These are phyloP conservation scores for Brassica balearica DNA, from an alignment of 441 rosid species.

Conservation along the genomic window DNA sequence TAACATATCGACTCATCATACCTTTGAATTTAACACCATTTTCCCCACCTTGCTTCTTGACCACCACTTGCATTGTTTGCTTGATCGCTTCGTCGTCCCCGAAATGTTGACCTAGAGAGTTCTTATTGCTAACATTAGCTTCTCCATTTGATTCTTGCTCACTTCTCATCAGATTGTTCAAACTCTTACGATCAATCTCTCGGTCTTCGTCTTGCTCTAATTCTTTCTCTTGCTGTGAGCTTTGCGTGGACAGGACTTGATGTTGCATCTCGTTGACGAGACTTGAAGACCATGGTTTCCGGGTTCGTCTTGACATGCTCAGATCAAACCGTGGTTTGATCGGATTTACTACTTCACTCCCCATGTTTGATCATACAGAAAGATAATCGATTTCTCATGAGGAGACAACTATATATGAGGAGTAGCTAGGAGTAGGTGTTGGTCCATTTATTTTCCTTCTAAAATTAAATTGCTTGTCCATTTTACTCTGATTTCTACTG, in stretches of 20 bases:
- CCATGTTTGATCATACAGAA: conserved; percentile 47
- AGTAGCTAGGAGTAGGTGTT: conserved; percentile 31
- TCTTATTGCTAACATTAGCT: conserved; percentile 44
- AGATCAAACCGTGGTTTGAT: conserved; percentile 58
- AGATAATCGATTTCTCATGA: background rate
- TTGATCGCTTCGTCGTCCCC: conserved; percentile 55
- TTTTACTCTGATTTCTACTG: conserved; percentile 7
- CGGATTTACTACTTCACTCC: conserved; percentile 43
- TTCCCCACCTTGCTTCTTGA: conserved; percentile 41
- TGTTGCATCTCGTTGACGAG: conserved; percentile 34
- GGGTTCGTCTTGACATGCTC: conserved; percentile 56
- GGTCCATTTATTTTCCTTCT: conserved; percentile 16
- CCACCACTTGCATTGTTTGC: conserved; percentile 54
- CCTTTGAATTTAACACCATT: conserved; percentile 57
- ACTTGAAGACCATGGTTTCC: conserved; percentile 55
- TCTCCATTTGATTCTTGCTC: conserved; percentile 30
- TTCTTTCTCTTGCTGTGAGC: conserved; percentile 19
- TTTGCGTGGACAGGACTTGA: conserved; percentile 21
- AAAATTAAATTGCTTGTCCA: background rate
- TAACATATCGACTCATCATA: conserved; percentile 65
- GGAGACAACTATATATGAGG: conserved; percentile 30
- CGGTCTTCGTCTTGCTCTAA: conserved; percentile 24
- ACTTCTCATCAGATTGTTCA: conserved; percentile 63
- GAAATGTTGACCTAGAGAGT: conserved; percentile 60
- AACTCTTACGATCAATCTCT: conserved; percentile 51